Conservation (phyloP, 192 early-diverging fungal genomes). For the Mortierella claussenii region DNA sequence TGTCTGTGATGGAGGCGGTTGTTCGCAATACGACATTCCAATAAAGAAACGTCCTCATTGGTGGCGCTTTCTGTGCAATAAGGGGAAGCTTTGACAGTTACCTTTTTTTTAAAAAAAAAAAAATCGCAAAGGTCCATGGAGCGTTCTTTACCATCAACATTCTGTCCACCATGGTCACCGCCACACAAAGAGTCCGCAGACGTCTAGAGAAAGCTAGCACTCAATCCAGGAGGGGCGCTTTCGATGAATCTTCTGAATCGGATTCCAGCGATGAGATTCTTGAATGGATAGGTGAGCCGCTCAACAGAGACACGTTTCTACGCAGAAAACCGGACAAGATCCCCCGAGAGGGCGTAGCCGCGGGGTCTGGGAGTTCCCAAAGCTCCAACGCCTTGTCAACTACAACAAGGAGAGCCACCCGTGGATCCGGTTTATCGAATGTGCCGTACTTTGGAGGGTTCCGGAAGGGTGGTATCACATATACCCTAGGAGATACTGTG, state of each 20-base stretch:
- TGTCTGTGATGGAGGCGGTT: slow-evolving; percentile 1
- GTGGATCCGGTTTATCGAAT: slow-evolving; percentile 67
- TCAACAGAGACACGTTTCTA: slow-evolving; percentile 35
- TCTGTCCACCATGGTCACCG: slow-evolving; percentile 18
- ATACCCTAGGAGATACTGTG: slow-evolving; percentile 49
- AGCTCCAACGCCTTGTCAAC: no score
- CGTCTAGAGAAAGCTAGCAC: slow-evolving; percentile 21
- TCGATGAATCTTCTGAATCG: slow-evolving; percentile 19
- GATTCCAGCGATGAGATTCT: slow-evolving; percentile 25
- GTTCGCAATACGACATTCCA: no score
- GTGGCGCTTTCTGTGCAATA: no score
- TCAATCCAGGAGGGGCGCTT: slow-evolving; percentile 9
- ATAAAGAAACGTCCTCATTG: neutral
- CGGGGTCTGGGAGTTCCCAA: no score
- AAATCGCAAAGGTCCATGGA: neutral
- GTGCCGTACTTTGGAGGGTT: slow-evolving; percentile 61
- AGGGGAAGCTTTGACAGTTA: no score
- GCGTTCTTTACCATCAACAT: neutral
- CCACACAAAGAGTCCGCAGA: slow-evolving; percentile 21
- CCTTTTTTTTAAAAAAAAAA: neutral
- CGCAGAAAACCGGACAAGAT: neutral
- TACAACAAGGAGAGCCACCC: slow-evolving; percentile 66
- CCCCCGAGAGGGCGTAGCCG: neutral
- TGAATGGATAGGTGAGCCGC: slow-evolving; percentile 44
- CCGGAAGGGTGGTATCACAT: slow-evolving; percentile 52